A percentile compares a stretch with the other conserved stretches of the same genome.
phyloP scores from a whole-genome alignment of 2,329 filamentous ascomycete species.

The Diplodia sapinea region DNA sequence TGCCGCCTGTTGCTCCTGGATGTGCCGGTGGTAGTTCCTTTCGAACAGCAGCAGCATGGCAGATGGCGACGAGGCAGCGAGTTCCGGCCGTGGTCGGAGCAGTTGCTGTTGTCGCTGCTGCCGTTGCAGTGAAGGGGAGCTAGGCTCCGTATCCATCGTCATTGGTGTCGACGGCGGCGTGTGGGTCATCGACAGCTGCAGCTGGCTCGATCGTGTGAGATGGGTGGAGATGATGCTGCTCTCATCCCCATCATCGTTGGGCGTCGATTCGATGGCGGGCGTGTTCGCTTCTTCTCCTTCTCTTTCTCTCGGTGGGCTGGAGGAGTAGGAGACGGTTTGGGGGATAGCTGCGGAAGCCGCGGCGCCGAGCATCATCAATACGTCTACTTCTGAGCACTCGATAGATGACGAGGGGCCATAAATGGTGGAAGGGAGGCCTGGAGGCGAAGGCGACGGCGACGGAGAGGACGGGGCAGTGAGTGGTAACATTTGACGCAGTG shows the following conservation, averaged over 20 bases:
- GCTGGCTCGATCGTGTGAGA: not conserved
- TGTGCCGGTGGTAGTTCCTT: not conserved
- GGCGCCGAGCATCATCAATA: not conserved
- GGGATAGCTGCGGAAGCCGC: not conserved
- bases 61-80: not conserved
- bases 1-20: constrained; percentile 1
- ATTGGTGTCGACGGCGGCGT: not conserved
- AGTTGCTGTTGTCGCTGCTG: not conserved
- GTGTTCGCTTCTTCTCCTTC: not conserved
- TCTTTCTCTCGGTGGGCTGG: not conserved
- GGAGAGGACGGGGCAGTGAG: not conserved
- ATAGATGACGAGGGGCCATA: not conserved
- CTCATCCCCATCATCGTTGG: not conserved
- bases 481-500: not conserved
- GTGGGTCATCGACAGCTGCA: not conserved
- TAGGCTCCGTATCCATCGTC: not conserved
- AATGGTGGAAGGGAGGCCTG: not conserved
- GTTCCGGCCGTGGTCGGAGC: not conserved
- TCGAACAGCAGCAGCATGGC: not conserved
- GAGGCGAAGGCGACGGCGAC: not conserved
- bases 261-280: not conserved
- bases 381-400: not conserved
- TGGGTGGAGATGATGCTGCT: not conserved
- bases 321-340: not conserved
- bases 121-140: not conserved